Conservation (phyloP, 495 filamentous ascomycete genomes). For the Podospora pseudoanserina region DNA sequence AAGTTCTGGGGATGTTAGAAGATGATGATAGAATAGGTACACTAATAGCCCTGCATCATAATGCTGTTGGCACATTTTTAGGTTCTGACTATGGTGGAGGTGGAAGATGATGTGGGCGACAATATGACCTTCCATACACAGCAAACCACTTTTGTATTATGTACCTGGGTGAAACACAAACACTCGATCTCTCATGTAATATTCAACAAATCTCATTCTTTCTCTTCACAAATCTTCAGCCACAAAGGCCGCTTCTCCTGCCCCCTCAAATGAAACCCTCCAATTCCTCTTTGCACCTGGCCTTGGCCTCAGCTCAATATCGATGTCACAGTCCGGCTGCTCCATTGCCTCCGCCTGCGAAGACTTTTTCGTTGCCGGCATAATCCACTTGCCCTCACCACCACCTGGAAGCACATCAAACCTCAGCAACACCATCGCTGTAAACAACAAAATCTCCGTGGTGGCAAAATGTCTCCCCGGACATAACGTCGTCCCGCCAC, state of each 20-base stretch:
- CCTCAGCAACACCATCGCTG: conserved; percentile 37
- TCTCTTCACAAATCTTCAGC: conserved; percentile 11
- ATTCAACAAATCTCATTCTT: background rate
- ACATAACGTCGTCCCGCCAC: conserved; percentile 32
- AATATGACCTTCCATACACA: too few relatives aligned
- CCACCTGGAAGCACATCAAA: conserved; percentile 35
- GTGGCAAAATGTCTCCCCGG: conserved; percentile 38
- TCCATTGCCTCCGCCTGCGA: conserved; percentile 24
- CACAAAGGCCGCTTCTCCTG: conserved; percentile 17
- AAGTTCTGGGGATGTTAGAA: too few relatives aligned
- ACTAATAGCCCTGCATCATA: too few relatives aligned
- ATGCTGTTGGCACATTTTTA: too few relatives aligned
- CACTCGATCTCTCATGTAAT: too few relatives aligned
- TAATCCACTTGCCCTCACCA: conserved; percentile 19
- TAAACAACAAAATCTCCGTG: conserved; percentile 32
- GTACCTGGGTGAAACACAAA: too few relatives aligned
- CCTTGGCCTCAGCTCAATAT: conserved; percentile 19
- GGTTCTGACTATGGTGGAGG: too few relatives aligned
- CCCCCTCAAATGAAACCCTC: conserved; percentile 16
- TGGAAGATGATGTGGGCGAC: too few relatives aligned
- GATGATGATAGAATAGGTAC: too few relatives aligned
- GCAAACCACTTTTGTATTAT: too few relatives aligned
- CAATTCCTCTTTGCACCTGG: conserved; percentile 16
- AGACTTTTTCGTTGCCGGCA: conserved; percentile 24
- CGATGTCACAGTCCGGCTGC: conserved; percentile 25